These are phyloP conservation scores for Euphorbia peplus DNA, from an alignment of 345 rosid genomes.

Conservation along the genomic window DNA sequence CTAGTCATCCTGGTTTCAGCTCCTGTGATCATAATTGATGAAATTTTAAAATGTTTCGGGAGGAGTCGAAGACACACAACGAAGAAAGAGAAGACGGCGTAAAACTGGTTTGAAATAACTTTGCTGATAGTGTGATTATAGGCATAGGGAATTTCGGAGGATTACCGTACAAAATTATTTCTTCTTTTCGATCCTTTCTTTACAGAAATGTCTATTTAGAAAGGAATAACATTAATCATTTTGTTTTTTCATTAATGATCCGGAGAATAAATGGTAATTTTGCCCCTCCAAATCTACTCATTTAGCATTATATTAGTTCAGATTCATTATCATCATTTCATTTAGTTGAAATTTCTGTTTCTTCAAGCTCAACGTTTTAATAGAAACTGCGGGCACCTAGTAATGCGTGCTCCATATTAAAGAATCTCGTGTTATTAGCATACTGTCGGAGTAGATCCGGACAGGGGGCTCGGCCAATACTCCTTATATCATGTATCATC, in stretches of 20 bases:
- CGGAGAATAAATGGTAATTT: neutral
- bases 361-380: conserved; percentile 58
- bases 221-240: neutral
- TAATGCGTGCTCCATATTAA: conserved; percentile 76
- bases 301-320: conserved; percentile 31
- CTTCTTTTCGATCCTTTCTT: no score
- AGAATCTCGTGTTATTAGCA: conserved; percentile 82
- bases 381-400: conserved; percentile 82
- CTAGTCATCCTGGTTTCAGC: conserved; percentile 69
- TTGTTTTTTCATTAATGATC: neutral
- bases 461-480: no score
- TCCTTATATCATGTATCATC: no score
- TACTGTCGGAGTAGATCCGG: no score
- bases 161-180: no score
- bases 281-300: neutral
- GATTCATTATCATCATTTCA: conserved; percentile 37
- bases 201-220: neutral
- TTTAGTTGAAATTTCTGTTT: conserved; percentile 43
- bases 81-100: conserved; percentile 45
- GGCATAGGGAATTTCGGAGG: neutral
- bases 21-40: conserved; percentile 83
- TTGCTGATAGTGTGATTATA: neutral
- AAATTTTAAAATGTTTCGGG: conserved; percentile 60
- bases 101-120: conserved; percentile 5
- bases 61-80: conserved; percentile 40